These are phyloP conservation scores for Pyrrhoderma lamaoense DNA, from an alignment of 1,284 basidiomycete genomes.

Conservation along the genomic window DNA sequence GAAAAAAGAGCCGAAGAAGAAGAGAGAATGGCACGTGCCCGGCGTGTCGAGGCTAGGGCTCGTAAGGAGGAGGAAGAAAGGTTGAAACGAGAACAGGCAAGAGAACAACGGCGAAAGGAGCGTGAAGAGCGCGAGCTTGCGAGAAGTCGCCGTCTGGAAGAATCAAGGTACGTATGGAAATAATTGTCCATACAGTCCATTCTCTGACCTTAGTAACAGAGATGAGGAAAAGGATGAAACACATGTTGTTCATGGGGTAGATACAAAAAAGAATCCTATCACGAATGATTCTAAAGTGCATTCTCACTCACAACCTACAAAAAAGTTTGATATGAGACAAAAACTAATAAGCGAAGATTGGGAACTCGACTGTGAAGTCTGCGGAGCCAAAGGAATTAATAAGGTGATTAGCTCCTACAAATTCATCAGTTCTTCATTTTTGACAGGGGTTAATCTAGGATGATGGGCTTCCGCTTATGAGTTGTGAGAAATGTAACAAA, in stretches of 20 bases:
- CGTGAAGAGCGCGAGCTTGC: conserved; percentile 38
- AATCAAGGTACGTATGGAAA: conserved; percentile 19
- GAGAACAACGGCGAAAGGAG: conserved; percentile 46
- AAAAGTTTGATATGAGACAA: not conserved
- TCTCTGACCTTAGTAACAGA: not conserved
- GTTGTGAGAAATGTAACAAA: conserved; percentile 68
- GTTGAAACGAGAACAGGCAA: conserved; percentile 45
- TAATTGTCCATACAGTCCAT: no score
- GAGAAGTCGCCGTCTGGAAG: conserved; percentile 11
- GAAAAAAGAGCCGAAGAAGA: conserved; percentile 53
- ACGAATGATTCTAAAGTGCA: no score
- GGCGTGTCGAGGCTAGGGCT: conserved; percentile 53
- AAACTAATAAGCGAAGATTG: conserved; percentile 49
- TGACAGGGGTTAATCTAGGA: conserved; percentile 40
- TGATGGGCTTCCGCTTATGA: conserved; percentile 68
- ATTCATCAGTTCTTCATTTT: conserved; percentile 7
- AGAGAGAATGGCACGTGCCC: conserved; percentile 56
- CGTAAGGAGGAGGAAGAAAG: conserved; percentile 60
- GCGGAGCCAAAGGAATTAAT: conserved; percentile 61
- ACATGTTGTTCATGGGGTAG: no score
- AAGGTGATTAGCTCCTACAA: conserved; percentile 36
- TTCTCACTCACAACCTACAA: no score
- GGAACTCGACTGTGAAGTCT: conserved; percentile 82
- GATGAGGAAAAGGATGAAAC: no score
- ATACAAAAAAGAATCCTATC: not conserved